These are phyloP conservation scores for Candida lessepsii DNA, from an alignment of 805 yeast species.

Conservation along the genomic window DNA sequence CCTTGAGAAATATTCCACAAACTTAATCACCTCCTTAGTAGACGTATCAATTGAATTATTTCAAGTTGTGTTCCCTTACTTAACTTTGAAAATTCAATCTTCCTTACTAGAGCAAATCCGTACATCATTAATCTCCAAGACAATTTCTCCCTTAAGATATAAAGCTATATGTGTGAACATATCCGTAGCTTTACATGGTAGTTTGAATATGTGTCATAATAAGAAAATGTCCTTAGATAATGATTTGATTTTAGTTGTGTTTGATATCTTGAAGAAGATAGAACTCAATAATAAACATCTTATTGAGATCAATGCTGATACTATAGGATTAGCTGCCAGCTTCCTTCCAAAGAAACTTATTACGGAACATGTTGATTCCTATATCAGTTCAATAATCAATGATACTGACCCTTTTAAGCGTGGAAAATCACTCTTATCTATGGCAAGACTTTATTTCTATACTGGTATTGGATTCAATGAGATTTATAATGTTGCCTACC, in stretches of 20 bases:
- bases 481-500: constrained; percentile 55
- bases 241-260: constrained; percentile 41
- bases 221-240: constrained; percentile 23
- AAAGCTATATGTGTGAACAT: constrained; percentile 60
- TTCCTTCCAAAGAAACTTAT: constrained; percentile 19
- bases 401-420: constrained; percentile 63
- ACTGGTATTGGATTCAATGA: constrained; percentile 33
- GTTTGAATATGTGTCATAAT: constrained; percentile 25
- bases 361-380: constrained; percentile 25
- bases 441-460: constrained; percentile 29
- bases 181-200: constrained; percentile 61
- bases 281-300: constrained; percentile 40
- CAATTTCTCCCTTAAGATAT: constrained; percentile 30
- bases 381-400: constrained; percentile 64
- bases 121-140: constrained; percentile 42
- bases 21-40: constrained; percentile 45
- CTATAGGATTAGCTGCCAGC: constrained; percentile 50
- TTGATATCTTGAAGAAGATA: constrained; percentile 50
- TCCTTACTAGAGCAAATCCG: constrained; percentile 83
- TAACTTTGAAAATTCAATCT: constrained; percentile 77
- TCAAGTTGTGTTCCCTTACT: constrained; percentile 63
- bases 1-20: constrained; percentile 23
- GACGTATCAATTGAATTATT: constrained; percentile 80
- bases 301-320: constrained; percentile 50
- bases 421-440: constrained; percentile 32